Evolutionary conservation across 768 basidiomycete species (phyloP), one percentile per base, ranked within the genome.

Genomic region (Pisolithus microcarpus): DNA sequence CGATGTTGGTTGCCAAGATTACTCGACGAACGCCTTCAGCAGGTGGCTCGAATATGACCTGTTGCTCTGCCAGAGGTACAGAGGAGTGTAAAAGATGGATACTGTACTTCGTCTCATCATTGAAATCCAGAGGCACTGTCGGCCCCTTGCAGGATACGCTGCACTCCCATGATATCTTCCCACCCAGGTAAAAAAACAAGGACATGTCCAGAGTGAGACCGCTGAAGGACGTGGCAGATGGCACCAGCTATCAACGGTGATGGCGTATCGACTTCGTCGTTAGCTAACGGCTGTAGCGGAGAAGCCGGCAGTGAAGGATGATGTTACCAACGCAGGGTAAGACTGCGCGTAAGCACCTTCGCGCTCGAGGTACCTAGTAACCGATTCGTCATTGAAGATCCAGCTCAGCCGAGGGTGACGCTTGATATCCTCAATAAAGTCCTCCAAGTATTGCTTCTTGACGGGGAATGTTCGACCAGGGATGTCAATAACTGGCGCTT

Each of bases 381-480:
- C 89, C 8, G 72, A 72, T 42, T 85, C 82, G 9, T 95, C 82
- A 34, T 69, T 51, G 62, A 88, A 81, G 0, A 91, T 79, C 87
- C 89, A 90, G 2, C 61, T 58, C 10, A 73, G 58, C 13, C 67
- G 63, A 16, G 73, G 70, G 24, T 72, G 56, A 4, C 55, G 48
- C 36, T 69, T 54, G 28, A 94, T 59, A 19, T 75, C 67, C 0
- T 76, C 69, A 2, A 91, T 58, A 60, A 85, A 84, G 52, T 91
- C 86, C 23, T 94, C 89, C 66, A 96, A 69, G 70, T 84, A 91
- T 55, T 80, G 69, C 62, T 87, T 86, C 23, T 79, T 70, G 28
- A 98, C 94, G 9, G 94, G 92, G 75, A 83, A 95, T 7, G 89
- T 85, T 37, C 94, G 84, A 46, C 94, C 94, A n/a, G 92, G 90